Evolutionary conservation across 1,284 basidiomycete genomes (phyloP), one percentile per base, ranked within the genome.

Genomic region (Tremellales sp.): DNA sequence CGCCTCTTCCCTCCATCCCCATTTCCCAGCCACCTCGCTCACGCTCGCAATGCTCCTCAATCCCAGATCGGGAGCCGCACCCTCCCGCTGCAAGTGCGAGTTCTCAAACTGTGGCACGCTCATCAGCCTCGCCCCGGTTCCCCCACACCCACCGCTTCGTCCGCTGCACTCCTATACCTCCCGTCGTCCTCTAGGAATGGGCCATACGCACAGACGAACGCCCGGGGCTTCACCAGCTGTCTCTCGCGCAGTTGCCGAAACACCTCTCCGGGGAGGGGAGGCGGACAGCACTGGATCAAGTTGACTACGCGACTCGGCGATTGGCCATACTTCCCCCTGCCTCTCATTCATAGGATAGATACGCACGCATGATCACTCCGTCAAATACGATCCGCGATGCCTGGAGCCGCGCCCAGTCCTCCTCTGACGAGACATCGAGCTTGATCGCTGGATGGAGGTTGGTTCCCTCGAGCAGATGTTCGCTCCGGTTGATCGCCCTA

Each of bases 171-270:
- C 26, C 60, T 60, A 51, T 60, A 67, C 21, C 43, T 44, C 9
- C 65, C 66, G 31, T 64, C 60, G 43, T 69, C 66, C 24, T 58
- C 53, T 31, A 60, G 45, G 28, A 53, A 69, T 4, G 66, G 57
- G 14, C 61, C 63, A 37, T 69, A 69, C 3, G 58, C 60, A 9
- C 56, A 61, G 29, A 69, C 48, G 61, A 61, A 69, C 1, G 61
- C 63, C 4, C 35, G 10, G 2, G 51, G 31, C 4, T 50, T 34
- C 0, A 65, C 46, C 1, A 59, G 31, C 12, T n/a, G 13, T 26
- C 45, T 31, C 3, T 48, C 52, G 5, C 22, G 63, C 38, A 63
- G 51, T 26, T 61, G 52, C 10, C 49, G 48, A 47, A 69, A 69
- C 26, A 69, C 52, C 29, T 62, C n/a, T 43, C 65, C 65, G 3